phyloP scores from a whole-genome alignment of 1,139 yeast species.

The Yamadazyma diddensiae region DNA sequence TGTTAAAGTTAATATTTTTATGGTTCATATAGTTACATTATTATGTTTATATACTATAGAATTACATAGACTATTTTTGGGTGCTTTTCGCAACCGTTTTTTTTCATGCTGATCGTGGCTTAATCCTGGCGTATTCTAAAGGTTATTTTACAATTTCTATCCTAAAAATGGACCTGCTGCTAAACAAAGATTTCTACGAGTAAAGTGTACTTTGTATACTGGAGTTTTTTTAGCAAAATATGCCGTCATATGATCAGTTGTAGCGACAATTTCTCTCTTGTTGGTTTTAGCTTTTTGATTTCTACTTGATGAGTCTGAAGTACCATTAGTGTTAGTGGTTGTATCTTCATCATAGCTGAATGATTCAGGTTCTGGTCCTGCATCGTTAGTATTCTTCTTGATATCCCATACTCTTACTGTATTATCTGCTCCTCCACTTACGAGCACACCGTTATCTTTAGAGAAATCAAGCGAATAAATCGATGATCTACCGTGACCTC shows the following conservation, averaged over 20 bases:
- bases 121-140: too few species aligned
- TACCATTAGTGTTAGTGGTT: conserved; percentile 9
- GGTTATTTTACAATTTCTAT: too few species aligned
- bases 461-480: conserved; percentile 85
- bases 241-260: conserved; percentile 89
- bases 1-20: too few species aligned
- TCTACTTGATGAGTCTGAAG: conserved; percentile 1
- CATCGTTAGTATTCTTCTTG: conserved; percentile 76
- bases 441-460: conserved; percentile 82
- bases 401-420: conserved; percentile 96
- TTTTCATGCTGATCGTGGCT: too few species aligned
- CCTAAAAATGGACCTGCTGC: conserved; percentile 82
- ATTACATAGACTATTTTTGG: too few species aligned
- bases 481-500: conserved; percentile 89
- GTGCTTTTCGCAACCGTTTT: too few species aligned
- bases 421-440: conserved; percentile 91
- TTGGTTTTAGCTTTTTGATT: conserved; percentile 17
- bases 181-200: conserved; percentile 83
- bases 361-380: conserved; percentile 79
- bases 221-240: conserved; percentile 94
- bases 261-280: conserved; percentile 71
- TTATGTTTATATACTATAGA: too few species aligned
- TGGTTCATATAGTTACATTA: too few species aligned
- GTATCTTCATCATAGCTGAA: conserved; percentile 30
- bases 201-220: conserved; percentile 87